Conservation (phyloP, 768 basidiomycete genomes). For the Mycena alexandri region DNA sequence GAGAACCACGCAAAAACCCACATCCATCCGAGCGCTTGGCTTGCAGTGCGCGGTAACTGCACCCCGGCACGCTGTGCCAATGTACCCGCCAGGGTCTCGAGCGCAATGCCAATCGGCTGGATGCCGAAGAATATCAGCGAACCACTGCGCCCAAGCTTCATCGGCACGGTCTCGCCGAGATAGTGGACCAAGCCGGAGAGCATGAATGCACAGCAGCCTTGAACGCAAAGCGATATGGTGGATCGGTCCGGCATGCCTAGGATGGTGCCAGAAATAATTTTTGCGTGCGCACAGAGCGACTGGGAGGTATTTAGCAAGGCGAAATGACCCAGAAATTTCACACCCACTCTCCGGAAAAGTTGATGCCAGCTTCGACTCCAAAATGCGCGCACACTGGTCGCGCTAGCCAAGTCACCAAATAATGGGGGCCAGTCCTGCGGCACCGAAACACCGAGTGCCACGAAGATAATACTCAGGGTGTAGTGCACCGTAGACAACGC, state of each 20-base stretch:
- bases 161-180: conserved; percentile 17
- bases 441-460: conserved; percentile 17
- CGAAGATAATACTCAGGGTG: conserved; percentile 7
- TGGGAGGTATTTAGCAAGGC: not conserved
- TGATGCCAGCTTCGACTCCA: conserved; percentile 38
- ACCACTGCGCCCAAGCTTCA: conserved; percentile 21
- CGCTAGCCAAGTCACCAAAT: conserved; percentile 22
- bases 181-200: conserved; percentile 33
- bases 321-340: not conserved
- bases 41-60: no score
- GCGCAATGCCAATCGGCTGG: conserved; percentile 29
- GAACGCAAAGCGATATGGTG: not conserved
- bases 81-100: conserved; percentile 9
- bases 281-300: conserved; percentile 18
- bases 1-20: conserved; percentile 31
- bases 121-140: conserved; percentile 32
- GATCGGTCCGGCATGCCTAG: conserved; percentile 14
- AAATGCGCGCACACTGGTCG: conserved; percentile 28
- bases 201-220: conserved; percentile 13
- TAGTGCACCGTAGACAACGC: conserved; percentile 1
- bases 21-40: conserved; percentile 5
- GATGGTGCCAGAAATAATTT: conserved; percentile 1
- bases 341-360: conserved; percentile 26
- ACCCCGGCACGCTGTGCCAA: not conserved
- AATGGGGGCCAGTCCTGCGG: conserved; percentile 34